Base-by-base conservation (phyloP, 352 stramenopile genomes). In the Globisporangium ultimum region DNA sequence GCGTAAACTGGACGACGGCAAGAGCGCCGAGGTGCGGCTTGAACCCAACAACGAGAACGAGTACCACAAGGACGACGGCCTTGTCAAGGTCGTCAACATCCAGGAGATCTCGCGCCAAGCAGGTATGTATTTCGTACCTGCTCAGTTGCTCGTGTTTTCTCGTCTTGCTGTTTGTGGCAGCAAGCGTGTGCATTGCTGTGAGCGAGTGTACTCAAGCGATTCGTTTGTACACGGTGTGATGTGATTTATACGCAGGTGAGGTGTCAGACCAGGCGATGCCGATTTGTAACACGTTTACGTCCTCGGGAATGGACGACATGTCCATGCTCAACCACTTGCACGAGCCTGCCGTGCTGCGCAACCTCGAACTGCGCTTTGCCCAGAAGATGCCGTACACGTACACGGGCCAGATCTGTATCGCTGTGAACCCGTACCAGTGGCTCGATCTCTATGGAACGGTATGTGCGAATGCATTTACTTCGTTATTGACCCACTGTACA, bases 361-460 rank as follows among this genome's bases (percentile, higher is more conserved):
- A 96, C 72, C 64, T 97, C 55, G 81, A 82, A 55, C 79, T 76
- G 41, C 76, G 89, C 32, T 96, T 95, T 63, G 78, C 78, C 47
- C 61, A 67, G 15, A 71, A 76, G 15, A 74, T 87, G 67, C 96
- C 96, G 9, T 99, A 99, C 74, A 98, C 96, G 15, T 96, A 96
- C 61, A 97, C 96, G 3, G 95, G 95, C 14, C 90, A 98, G 52
- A 98, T 98, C 67, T 91, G 97, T 59, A 78, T 99, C 17, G 95
- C 96, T 0, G 79, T 98, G 41, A 99, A 99, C 74, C 96, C 95
- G 49, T 99, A 98, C 65, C 87, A 92, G 51, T 95, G 88, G 86
- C 70, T 96, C n/a, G 71, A 85, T 32, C 24, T 32, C 24, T 32
- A 32, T 5, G 13, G 77, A 90, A 38, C 69, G 95, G 41, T 97